phyloP scores from a whole-genome alignment of 2,329 filamentous ascomycete genomes.

The Fusarium nelsonii region DNA sequence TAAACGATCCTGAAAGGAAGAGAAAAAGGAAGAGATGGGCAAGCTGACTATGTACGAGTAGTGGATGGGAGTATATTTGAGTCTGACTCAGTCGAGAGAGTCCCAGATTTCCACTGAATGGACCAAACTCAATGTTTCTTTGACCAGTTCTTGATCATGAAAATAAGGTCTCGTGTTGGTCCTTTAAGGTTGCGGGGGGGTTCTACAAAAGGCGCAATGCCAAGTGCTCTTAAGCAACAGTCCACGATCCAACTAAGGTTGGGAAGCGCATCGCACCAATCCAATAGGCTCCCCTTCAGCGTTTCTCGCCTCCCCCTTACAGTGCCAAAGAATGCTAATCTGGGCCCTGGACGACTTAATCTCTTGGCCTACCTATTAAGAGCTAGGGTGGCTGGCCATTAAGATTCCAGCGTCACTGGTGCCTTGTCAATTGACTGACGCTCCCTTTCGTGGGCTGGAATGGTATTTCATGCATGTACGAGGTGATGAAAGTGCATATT shows the following conservation, averaged over 20 bases:
- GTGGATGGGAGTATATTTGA: background rate
- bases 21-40: background rate
- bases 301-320: slow-evolving; percentile 17
- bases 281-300: background rate
- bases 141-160: background rate
- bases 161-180: slow-evolving; percentile 13
- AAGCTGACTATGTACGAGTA: background rate
- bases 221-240: slow-evolving; percentile 12
- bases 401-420: background rate
- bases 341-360: slow-evolving; percentile 3
- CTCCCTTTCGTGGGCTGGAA: background rate
- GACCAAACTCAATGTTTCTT: background rate
- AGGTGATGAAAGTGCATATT: too few species aligned
- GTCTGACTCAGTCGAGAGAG: background rate
- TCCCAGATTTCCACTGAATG: background rate
- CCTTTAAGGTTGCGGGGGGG: slow-evolving; percentile 21
- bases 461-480: background rate
- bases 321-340: slow-evolving; percentile 4
- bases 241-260: background rate
- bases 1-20: background rate
- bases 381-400: background rate
- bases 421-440: background rate
- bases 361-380: slow-evolving; percentile 17
- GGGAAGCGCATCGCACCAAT: slow-evolving; percentile 12
- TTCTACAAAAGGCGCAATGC: slow-evolving; percentile 5